These are phyloP conservation scores for Pyrus pyrifolia DNA, from an alignment of 306 rosid species.

Conservation along the genomic window DNA sequence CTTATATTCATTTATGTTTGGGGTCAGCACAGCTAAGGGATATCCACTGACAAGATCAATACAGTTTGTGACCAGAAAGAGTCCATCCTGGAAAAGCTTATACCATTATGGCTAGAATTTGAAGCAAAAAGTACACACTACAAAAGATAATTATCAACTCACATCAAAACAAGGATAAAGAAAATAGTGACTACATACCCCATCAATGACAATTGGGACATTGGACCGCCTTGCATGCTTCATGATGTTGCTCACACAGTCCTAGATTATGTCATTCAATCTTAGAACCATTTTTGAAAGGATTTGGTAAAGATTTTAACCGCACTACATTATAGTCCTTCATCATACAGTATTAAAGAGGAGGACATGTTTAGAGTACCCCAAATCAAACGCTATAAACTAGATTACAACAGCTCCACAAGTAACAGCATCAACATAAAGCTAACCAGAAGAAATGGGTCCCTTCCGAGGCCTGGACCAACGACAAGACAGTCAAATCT, in stretches of 20 bases:
- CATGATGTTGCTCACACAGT: conserved; percentile 67
- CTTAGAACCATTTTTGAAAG: conserved; percentile 13
- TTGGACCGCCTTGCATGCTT: conserved; percentile 63
- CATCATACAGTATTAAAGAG: neutral
- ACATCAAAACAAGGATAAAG: neutral
- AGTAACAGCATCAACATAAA: conserved; percentile 3
- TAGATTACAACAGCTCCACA: neutral
- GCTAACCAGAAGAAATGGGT: conserved; percentile 75
- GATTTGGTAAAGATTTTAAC: conserved; percentile 3
- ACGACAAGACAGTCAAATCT: conserved; percentile 85
- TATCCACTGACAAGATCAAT: conserved; percentile 76
- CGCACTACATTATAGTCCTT: neutral
- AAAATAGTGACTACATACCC: conserved; percentile 45
- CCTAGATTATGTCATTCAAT: conserved; percentile 40
- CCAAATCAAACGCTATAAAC: conserved; percentile 5
- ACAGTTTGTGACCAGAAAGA: conserved; percentile 69
- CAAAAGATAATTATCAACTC: neutral
- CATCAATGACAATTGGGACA: conserved; percentile 74
- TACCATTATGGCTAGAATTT: conserved; percentile 5
- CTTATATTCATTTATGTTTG: conserved; percentile 80
- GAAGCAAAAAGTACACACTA: neutral
- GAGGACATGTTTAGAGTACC: neutral
- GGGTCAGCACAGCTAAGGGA: conserved; percentile 76
- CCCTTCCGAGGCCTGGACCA: conserved; percentile 98
- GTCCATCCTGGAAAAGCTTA: conserved; percentile 62